These are phyloP conservation scores for Trichoderma sp. DNA, from an alignment of 2,329 filamentous ascomycete species.

Conservation along the genomic window DNA sequence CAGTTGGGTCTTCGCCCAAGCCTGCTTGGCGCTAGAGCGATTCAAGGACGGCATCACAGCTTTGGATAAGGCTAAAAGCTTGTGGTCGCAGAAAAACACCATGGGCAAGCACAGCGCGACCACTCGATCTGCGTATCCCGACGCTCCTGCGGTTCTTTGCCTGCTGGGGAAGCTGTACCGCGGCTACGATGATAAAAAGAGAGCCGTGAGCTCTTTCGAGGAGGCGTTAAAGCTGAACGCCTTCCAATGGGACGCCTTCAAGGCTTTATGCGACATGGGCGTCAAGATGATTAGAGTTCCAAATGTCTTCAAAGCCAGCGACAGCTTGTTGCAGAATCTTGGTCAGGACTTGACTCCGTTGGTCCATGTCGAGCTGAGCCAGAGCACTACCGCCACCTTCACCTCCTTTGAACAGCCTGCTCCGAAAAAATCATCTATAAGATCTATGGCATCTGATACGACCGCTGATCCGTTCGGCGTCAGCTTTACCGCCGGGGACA, in stretches of 20 bases:
- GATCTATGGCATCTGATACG: slow-evolving; percentile 38
- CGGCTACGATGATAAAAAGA: slow-evolving; percentile 76
- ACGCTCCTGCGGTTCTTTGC: slow-evolving; percentile 79
- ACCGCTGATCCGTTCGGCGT: slow-evolving; percentile 52
- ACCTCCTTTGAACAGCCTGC: slow-evolving; percentile 33
- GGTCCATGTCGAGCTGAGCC: slow-evolving; percentile 35
- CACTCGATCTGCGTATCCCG: slow-evolving; percentile 70
- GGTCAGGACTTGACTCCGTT: slow-evolving; percentile 34
- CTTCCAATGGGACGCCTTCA: slow-evolving; percentile 98
- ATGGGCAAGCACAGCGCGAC: slow-evolving; percentile 82
- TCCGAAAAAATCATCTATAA: slow-evolving; percentile 40
- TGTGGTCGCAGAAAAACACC: slow-evolving; percentile 72
- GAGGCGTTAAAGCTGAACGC: slow-evolving; percentile 86
- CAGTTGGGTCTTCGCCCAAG: slow-evolving; percentile 86
- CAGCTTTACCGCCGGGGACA: slow-evolving; percentile 39
- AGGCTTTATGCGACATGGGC: slow-evolving; percentile 81
- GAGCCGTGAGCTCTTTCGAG: slow-evolving; percentile 82
- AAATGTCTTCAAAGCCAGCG: slow-evolving; percentile 80
- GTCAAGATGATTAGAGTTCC: slow-evolving; percentile 75
- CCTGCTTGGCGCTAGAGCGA: slow-evolving; percentile 75
- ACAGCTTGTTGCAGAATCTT: slow-evolving; percentile 49
- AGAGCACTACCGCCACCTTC: slow-evolving; percentile 28
- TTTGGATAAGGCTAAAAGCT: slow-evolving; percentile 74
- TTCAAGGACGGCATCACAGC: slow-evolving; percentile 79
- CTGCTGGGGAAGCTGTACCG: slow-evolving; percentile 85